These are phyloP conservation scores for Gaultheria prostrata DNA, from an alignment of 148 eudicot genomes.

Conservation along the genomic window DNA sequence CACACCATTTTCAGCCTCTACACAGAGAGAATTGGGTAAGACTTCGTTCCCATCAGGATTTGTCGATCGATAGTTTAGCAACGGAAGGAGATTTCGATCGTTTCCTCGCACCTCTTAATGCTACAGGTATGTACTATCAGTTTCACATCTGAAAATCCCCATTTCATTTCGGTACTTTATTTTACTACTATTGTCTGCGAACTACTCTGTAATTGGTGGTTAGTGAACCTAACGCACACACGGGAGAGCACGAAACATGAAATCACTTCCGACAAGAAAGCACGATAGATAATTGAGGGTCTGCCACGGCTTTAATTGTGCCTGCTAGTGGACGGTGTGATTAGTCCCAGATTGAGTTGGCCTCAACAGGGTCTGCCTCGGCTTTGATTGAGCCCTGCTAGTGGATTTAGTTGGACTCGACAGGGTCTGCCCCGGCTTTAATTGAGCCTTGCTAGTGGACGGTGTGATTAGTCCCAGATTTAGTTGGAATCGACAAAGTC, in stretches of 20 bases:
- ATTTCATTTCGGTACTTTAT: neutral
- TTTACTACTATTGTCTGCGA: neutral
- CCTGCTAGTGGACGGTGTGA: too few relatives aligned
- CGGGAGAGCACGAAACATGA: neutral
- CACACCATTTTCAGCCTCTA: neutral
- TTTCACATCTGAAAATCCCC: neutral
- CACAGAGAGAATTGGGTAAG: neutral
- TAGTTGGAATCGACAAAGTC: too few relatives aligned
- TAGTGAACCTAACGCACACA: neutral
- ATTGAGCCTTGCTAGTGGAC: too few relatives aligned
- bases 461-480: too few relatives aligned
- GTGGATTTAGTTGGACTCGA: too few relatives aligned
- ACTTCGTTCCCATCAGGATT: neutral
- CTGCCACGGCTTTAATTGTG: too few relatives aligned
- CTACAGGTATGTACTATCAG: constrained; percentile 13
- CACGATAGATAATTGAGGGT: too few relatives aligned
- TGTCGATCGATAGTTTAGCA: neutral
- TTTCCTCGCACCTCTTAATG: neutral
- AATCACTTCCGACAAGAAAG: neutral
- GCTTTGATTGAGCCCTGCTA: too few relatives aligned
- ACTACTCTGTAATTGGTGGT: neutral
- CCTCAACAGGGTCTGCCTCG: too few relatives aligned
- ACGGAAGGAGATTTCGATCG: neutral
- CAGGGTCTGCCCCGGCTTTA: too few relatives aligned
- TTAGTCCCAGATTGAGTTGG: too few relatives aligned